These are phyloP conservation scores for Cryptococcus neoformans DNA, from an alignment of 1,284 basidiomycete species.

Conservation along the genomic window DNA sequence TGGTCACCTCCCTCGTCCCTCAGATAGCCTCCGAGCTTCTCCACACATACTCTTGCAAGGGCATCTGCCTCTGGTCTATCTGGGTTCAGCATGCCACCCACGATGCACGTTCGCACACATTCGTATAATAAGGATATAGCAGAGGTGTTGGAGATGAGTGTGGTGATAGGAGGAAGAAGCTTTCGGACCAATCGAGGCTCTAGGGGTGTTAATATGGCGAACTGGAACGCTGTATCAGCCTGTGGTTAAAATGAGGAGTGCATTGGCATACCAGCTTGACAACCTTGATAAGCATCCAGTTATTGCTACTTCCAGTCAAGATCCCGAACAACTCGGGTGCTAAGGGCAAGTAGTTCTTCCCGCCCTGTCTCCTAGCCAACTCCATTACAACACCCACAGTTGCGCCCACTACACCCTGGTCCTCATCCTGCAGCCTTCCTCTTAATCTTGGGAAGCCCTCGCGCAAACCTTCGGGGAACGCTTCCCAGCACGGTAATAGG, in stretches of 20 bases:
- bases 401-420: conserved; percentile 85
- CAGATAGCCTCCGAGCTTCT: conserved; percentile 89
- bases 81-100: conserved; percentile 90
- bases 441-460: conserved; percentile 68
- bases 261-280: conserved; percentile 74
- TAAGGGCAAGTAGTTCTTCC: conserved; percentile 72
- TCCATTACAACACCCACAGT: conserved; percentile 95
- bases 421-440: conserved; percentile 82
- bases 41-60: conserved; percentile 83
- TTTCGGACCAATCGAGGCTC: conserved; percentile 94
- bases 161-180: conserved; percentile 86
- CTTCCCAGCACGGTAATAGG: conserved; percentile 70
- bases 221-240: conserved; percentile 54
- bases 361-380: conserved; percentile 69
- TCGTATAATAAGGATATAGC: conserved; percentile 97
- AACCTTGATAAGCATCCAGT: conserved; percentile 99
- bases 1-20: conserved; percentile 79
- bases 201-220: conserved; percentile 82
- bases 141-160: conserved; percentile 91
- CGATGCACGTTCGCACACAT: conserved; percentile 97
- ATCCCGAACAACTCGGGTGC: conserved; percentile 93
- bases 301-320: conserved; percentile 92
- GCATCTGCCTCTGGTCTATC: conserved; percentile 63
- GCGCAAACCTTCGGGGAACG: conserved; percentile 71
- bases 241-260: not conserved